phyloP scores from a whole-genome alignment of 2,329 filamentous ascomycete genomes.

The Fusarium camptoceras region DNA sequence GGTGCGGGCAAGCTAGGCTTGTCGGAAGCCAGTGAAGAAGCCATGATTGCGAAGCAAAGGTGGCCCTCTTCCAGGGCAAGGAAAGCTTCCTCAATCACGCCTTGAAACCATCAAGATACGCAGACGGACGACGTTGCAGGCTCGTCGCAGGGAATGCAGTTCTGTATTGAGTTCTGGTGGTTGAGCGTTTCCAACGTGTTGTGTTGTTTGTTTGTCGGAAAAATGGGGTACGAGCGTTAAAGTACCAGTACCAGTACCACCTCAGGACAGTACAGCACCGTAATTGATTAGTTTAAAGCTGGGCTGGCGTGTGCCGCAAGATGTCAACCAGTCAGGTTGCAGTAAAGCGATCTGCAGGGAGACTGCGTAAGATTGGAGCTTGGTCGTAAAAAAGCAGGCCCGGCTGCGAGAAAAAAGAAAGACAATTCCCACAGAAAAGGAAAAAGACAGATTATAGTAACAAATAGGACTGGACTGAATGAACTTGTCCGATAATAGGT shows the following conservation, averaged over 20 bases:
- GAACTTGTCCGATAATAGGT: background rate
- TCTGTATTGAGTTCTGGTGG: constrained; percentile 29
- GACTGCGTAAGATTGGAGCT: constrained; percentile 42
- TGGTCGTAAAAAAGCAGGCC: constrained; percentile 38
- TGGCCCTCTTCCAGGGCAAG: constrained; percentile 40
- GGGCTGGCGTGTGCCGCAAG: constrained; percentile 37
- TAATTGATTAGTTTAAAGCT: constrained; percentile 45
- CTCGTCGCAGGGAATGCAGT: constrained; percentile 43
- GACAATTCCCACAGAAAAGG: constrained; percentile 30
- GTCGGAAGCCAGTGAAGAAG: constrained; percentile 58
- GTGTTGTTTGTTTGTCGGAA: constrained; percentile 41
- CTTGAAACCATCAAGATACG: constrained; percentile 47
- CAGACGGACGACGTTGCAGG: constrained; percentile 42
- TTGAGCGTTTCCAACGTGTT: constrained; percentile 29
- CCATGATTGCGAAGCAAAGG: constrained; percentile 52
- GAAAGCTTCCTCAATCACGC: constrained; percentile 42
- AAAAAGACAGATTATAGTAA: constrained; percentile 5
- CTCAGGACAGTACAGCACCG: background rate
- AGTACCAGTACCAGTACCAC: constrained; percentile 30
- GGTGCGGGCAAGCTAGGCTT: constrained; percentile 56
- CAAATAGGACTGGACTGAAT: background rate
- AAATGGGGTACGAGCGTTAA: constrained; percentile 32
- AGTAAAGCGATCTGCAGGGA: constrained; percentile 41
- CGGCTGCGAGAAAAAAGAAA: constrained; percentile 42
- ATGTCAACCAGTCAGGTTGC: constrained; percentile 37